Evolutionary conservation across 2,329 filamentous ascomycete species (phyloP).

Genomic region (Plenodomus lindquistii): DNA sequence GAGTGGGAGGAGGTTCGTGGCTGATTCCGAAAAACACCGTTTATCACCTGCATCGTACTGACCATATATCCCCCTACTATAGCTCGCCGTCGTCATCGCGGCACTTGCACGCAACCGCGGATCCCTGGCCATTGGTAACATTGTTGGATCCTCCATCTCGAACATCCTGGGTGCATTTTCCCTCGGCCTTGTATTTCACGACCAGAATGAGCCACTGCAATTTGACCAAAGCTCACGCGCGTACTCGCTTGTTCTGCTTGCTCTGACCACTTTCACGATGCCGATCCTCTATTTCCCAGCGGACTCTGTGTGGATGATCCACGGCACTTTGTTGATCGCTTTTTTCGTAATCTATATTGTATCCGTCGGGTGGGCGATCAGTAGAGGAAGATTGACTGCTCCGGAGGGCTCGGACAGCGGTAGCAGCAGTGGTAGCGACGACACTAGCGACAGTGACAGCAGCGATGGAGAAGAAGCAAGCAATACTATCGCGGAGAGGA

Average conservation of each 20-base stretch:
- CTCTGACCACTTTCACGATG: constrained; percentile 48
- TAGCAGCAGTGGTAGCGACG: no score
- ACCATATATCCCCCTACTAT: constrained; percentile 3
- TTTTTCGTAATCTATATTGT: constrained; percentile 52
- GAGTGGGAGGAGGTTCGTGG: constrained; percentile 59
- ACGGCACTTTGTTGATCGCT: constrained; percentile 47
- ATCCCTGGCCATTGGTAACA: constrained; percentile 58
- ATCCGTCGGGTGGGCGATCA: constrained; percentile 52
- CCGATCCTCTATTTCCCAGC: constrained; percentile 40
- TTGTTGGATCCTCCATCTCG: constrained; percentile 59
- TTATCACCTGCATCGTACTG: no score
- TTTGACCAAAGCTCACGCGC: constrained; percentile 57
- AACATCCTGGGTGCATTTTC: constrained; percentile 62
- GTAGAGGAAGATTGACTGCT: constrained; percentile 46
- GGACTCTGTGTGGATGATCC: constrained; percentile 35
- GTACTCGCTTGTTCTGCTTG: constrained; percentile 51
- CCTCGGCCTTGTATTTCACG: constrained; percentile 53
- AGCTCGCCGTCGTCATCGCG: constrained; percentile 56
- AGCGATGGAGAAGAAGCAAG: constrained; percentile 26
- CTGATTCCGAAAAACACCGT: no score
- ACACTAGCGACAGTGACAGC: constrained; percentile 28
- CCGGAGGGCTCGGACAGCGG: constrained; percentile 52
- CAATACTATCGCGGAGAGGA: constrained; percentile 3
- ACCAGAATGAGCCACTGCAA: constrained; percentile 22
- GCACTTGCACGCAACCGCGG: constrained; percentile 52